Evolutionary conservation across 2,329 filamentous ascomycete species (phyloP).

Genomic region (Cercospora berteroae): DNA sequence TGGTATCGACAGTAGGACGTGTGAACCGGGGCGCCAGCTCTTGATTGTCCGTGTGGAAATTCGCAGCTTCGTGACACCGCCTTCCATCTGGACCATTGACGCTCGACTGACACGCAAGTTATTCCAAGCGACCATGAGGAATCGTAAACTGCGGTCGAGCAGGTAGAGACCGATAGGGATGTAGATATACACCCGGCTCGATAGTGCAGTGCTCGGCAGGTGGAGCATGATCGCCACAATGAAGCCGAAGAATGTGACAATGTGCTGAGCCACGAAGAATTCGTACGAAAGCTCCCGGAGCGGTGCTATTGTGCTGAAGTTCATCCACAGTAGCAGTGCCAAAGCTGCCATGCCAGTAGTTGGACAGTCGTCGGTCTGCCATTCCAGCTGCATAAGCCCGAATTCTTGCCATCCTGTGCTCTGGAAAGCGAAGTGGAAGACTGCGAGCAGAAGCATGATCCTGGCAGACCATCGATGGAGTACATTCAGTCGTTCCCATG

Average conservation of each 20-base stretch:
- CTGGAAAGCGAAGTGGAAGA: constrained; percentile 35
- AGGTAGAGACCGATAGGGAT: constrained; percentile 32
- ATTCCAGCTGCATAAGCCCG: constrained; percentile 28
- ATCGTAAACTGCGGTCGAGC: constrained; percentile 32
- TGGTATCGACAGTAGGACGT: constrained; percentile 31
- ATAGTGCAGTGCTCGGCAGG: constrained; percentile 34
- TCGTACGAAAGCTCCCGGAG: constrained; percentile 31
- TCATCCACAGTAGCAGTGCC: constrained; percentile 34
- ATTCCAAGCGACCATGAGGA: constrained; percentile 35
- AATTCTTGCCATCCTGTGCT: constrained; percentile 29
- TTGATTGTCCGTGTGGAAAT: constrained; percentile 38
- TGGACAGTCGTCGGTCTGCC: constrained; percentile 29
- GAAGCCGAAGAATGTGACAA: constrained; percentile 42
- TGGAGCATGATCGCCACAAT: constrained; percentile 39
- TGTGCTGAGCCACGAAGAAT: constrained; percentile 38
- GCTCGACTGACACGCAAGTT: constrained; percentile 35
- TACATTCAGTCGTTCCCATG: constrained; percentile 39
- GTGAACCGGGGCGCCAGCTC: constrained; percentile 37
- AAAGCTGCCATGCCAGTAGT: constrained; percentile 33
- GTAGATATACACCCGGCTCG: constrained; percentile 32
- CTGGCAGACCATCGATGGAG: constrained; percentile 41
- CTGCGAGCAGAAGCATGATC: constrained; percentile 33
- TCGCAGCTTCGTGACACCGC: constrained; percentile 41
- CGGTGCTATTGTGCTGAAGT: constrained; percentile 31
- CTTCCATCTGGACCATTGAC: constrained; percentile 29